These are phyloP conservation scores for Penicillium occitanis DNA, from an alignment of 2,329 filamentous ascomycete genomes.

Conservation along the genomic window DNA sequence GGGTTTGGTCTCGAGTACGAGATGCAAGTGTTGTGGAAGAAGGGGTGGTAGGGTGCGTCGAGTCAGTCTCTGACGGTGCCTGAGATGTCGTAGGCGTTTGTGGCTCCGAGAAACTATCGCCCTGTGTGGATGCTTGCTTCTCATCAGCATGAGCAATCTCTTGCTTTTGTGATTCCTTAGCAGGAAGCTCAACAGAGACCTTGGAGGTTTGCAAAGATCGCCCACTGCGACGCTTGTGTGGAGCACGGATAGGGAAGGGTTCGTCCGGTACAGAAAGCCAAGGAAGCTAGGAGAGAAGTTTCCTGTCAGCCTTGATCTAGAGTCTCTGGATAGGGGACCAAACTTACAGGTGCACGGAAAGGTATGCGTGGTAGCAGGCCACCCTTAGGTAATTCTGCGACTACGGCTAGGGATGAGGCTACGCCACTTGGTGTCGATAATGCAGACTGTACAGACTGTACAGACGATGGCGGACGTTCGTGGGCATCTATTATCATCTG, in stretches of 20 bases:
- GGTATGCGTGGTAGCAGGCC: conserved; percentile 39
- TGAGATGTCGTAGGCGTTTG: conserved; percentile 61
- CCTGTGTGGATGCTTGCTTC: conserved; percentile 26
- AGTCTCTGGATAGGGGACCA: neutral
- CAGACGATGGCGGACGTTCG: conserved; percentile 16
- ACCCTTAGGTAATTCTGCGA: conserved; percentile 29
- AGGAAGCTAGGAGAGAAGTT: conserved; percentile 47
- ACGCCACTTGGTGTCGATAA: conserved; percentile 26
- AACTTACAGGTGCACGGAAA: conserved; percentile 52
- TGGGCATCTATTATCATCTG: conserved; percentile 14
- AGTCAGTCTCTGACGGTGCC: conserved; percentile 57
- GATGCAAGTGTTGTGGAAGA: conserved; percentile 48
- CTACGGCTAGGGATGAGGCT: conserved; percentile 33
- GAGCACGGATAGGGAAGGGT: conserved; percentile 55
- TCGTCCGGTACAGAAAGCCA: conserved; percentile 60
- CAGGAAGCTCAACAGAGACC: conserved; percentile 52
- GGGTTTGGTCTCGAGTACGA: conserved; percentile 36
- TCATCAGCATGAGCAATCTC: conserved; percentile 29
- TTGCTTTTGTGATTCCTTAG: conserved; percentile 39
- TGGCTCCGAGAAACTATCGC: conserved; percentile 42
- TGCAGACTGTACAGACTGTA: conserved; percentile 24
- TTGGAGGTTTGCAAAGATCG: conserved; percentile 37
- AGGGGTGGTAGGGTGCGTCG: conserved; percentile 57
- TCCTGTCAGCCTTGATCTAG: conserved; percentile 23
- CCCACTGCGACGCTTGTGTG: conserved; percentile 47